phyloP scores from a whole-genome alignment of 179 eudicot genomes.

The Silene coronaria region DNA sequence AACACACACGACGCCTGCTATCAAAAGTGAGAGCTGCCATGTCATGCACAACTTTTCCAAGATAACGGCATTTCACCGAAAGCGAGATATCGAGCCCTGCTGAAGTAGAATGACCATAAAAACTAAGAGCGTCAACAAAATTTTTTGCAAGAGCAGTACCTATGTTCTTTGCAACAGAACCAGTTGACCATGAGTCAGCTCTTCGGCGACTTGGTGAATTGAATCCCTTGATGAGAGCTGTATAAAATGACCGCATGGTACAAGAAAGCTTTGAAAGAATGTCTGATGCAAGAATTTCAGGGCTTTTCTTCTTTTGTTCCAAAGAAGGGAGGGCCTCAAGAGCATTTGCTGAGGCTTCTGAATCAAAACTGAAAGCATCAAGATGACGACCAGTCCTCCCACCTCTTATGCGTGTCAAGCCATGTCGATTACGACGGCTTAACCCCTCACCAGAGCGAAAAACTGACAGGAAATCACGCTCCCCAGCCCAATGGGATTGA shows the following conservation, averaged over 20 bases:
- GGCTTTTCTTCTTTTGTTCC: slow-evolving; percentile 80
- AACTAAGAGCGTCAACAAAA: slow-evolving; percentile 73
- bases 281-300: slow-evolving; percentile 71
- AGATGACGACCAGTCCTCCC: slow-evolving; percentile 79
- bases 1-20: slow-evolving; percentile 71
- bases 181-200: slow-evolving; percentile 71
- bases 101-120: slow-evolving; percentile 54
- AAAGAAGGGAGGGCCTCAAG: slow-evolving; percentile 44
- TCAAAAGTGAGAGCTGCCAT: slow-evolving; percentile 82
- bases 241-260: slow-evolving; percentile 69
- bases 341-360: slow-evolving; percentile 53
- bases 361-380: slow-evolving; percentile 69
- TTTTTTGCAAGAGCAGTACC: slow-evolving; percentile 78
- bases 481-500: slow-evolving; percentile 73
- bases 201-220: slow-evolving; percentile 89
- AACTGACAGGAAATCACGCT: slow-evolving; percentile 81
- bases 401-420: slow-evolving; percentile 77
- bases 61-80: slow-evolving; percentile 85
- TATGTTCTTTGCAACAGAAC: slow-evolving; percentile 76
- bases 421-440: slow-evolving; percentile 84
- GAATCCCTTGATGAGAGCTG: slow-evolving; percentile 81
- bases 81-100: slow-evolving; percentile 48
- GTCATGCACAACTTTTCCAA: slow-evolving; percentile 94
- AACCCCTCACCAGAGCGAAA: slow-evolving; percentile 80
- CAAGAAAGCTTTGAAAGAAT: slow-evolving; percentile 67